Percentiles rank a stretch among this genome's conserved stretches.
phyloP scores from a whole-genome alignment of 371 early-diverging fungal genomes.

The Catenaria anguillulae region DNA sequence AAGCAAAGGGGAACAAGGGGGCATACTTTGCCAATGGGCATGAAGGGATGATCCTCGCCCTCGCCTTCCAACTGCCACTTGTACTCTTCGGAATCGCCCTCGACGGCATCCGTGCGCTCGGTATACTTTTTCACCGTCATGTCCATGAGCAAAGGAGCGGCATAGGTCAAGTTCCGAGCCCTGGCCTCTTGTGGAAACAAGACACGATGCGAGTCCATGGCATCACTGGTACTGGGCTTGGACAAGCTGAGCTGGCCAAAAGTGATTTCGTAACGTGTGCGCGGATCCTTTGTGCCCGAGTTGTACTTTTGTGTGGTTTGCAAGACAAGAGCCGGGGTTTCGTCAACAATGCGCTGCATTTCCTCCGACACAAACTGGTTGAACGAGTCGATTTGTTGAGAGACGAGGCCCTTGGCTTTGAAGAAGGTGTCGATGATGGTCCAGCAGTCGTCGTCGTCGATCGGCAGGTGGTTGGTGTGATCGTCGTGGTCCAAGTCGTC shows the following conservation, averaged over 20 bases:
- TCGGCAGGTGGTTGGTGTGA: slow-evolving; percentile 4
- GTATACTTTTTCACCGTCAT: slow-evolving; percentile 64
- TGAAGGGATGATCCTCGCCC: slow-evolving; percentile 29
- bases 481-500: background rate
- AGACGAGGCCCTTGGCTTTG: slow-evolving; percentile 94
- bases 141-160: slow-evolving; percentile 87
- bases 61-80: slow-evolving; percentile 36
- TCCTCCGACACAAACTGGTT: slow-evolving; percentile 96
- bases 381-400: slow-evolving; percentile 98
- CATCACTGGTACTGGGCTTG: slow-evolving; percentile 77
- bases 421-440: slow-evolving; percentile 90
- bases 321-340: slow-evolving; percentile 77
- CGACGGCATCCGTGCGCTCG: slow-evolving; percentile 36
- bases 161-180: slow-evolving; percentile 88
- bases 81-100: slow-evolving; percentile 15
- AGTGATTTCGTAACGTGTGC: slow-evolving; percentile 77
- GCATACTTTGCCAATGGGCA: slow-evolving; percentile 65
- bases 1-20: no score
- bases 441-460: slow-evolving; percentile 82
- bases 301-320: slow-evolving; percentile 57
- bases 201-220: slow-evolving; percentile 72
- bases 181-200: slow-evolving; percentile 91
- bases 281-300: slow-evolving; percentile 53
- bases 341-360: slow-evolving; percentile 97
- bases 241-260: slow-evolving; percentile 95